Evolutionary conservation across 2,329 filamentous ascomycete species (phyloP).

Genomic region (Rutstroemia sp.): DNA sequence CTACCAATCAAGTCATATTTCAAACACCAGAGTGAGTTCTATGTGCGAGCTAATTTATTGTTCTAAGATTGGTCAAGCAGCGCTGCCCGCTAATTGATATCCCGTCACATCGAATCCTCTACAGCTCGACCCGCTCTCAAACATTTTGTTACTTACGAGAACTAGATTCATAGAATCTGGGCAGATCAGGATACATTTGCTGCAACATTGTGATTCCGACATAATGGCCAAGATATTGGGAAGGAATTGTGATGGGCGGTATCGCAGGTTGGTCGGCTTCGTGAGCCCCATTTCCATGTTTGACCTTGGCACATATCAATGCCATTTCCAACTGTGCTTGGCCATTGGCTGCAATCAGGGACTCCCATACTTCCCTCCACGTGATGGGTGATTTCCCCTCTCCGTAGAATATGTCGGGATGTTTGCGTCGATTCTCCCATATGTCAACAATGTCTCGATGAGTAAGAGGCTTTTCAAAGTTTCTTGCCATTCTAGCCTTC

Average conservation of each 20-base stretch:
- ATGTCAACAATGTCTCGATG: background rate
- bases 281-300: background rate
- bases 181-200: background rate
- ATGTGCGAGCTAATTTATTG: no score
- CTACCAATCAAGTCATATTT: no score
- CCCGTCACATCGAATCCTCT: no score
- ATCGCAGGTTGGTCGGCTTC: background rate
- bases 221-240: background rate
- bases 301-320: background rate
- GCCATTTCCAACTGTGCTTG: background rate
- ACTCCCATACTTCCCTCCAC: background rate
- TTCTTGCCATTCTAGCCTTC: background rate
- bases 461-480: background rate
- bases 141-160: no score
- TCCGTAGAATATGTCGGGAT: background rate
- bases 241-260: background rate
- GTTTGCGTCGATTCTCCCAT: background rate
- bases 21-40: no score
- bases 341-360: background rate
- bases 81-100: no score
- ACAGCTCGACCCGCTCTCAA: no score
- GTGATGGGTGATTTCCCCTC: background rate
- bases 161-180: background rate
- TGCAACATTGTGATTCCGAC: background rate
- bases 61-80: no score